A percentile compares a stretch with the other conserved stretches of the same genome.
Conservation (phyloP, 202 grass and related monocot species). For the Digitaria exilis region DNA sequence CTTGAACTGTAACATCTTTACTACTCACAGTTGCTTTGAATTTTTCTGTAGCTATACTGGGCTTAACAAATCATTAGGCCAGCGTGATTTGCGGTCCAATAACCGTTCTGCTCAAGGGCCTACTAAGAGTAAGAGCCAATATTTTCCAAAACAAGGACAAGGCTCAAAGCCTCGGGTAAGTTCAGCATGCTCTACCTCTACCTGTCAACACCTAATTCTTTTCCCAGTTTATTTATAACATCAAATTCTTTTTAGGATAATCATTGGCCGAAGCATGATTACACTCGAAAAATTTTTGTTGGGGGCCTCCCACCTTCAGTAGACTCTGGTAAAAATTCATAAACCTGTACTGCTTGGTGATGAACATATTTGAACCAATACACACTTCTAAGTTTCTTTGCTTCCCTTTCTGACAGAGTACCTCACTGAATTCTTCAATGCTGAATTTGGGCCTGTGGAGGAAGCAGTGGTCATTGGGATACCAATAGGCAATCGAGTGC, state of each 20-base stretch:
- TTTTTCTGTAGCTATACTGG: slow-evolving; percentile 27
- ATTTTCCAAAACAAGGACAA: slow-evolving; percentile 46
- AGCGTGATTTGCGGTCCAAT: slow-evolving; percentile 38
- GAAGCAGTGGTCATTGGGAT: slow-evolving; percentile 61
- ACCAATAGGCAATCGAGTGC: slow-evolving; percentile 40
- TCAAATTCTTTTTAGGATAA: slow-evolving; percentile 39
- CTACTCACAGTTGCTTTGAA: slow-evolving; percentile 25
- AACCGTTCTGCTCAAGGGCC: slow-evolving; percentile 26
- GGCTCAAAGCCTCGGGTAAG: slow-evolving; percentile 46
- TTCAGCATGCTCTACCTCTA: slow-evolving; percentile 19
- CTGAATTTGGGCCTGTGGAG: slow-evolving; percentile 67
- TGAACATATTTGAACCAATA: not conserved
- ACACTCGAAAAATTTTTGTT: slow-evolving; percentile 68
- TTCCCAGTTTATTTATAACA: slow-evolving; percentile 10
- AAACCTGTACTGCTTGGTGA: slow-evolving; percentile 12
- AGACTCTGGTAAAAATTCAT: slow-evolving; percentile 48
- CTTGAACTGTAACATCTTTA: not conserved
- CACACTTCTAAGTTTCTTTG: slow-evolving; percentile 15
- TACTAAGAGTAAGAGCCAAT: slow-evolving; percentile 51
- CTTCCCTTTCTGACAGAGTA: slow-evolving; percentile 35
- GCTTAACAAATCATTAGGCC: slow-evolving; percentile 36
- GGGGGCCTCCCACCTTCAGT: slow-evolving; percentile 64
- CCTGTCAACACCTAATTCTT: not conserved
- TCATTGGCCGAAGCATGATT: slow-evolving; percentile 56
- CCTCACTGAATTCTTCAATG: slow-evolving; percentile 53